phyloP scores from a whole-genome alignment of 1,284 basidiomycete genomes.

The Naganishia sp. region DNA sequence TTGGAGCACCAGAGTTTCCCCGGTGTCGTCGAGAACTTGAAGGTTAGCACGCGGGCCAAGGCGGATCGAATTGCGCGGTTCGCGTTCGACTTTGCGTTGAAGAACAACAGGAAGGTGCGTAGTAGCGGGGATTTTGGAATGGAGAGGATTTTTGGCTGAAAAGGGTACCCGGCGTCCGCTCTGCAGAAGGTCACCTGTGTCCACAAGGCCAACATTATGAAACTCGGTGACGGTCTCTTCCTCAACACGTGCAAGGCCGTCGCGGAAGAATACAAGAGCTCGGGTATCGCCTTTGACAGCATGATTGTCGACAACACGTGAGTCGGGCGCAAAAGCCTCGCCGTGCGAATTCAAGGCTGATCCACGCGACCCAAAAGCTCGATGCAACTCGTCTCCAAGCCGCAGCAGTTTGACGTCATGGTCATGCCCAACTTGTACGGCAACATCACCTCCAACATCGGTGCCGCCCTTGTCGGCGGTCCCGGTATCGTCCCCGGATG shows the following conservation, averaged over 20 bases:
- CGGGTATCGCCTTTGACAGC: constrained; percentile 90
- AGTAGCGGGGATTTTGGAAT: background rate
- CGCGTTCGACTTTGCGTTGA: constrained; percentile 98
- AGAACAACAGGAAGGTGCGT: constrained; percentile 91
- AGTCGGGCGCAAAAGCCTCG: constrained; percentile 39
- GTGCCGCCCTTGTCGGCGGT: constrained; percentile 95
- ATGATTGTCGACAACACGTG: constrained; percentile 99
- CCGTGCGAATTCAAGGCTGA: background rate
- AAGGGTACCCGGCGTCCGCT: background rate
- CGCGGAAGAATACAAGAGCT: constrained; percentile 88
- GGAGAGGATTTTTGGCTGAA: background rate
- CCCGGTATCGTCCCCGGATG: constrained; percentile 97
- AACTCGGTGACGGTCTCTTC: constrained; percentile 98
- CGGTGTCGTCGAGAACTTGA: constrained; percentile 97
- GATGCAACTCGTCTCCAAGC: constrained; percentile 96
- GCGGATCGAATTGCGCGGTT: constrained; percentile 96
- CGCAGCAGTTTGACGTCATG: constrained; percentile 97
- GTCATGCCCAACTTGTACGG: constrained; percentile 66
- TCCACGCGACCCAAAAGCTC: constrained; percentile 60
- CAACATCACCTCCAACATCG: constrained; percentile 97
- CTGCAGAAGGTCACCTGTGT: constrained; percentile 96
- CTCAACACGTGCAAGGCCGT: constrained; percentile 96
- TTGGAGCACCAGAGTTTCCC: constrained; percentile 98
- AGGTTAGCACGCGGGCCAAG: constrained; percentile 94
- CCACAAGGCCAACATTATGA: constrained; percentile 99